Conservation (phyloP, 1,139 yeast species). For the Yamadazyma diospyri region DNA sequence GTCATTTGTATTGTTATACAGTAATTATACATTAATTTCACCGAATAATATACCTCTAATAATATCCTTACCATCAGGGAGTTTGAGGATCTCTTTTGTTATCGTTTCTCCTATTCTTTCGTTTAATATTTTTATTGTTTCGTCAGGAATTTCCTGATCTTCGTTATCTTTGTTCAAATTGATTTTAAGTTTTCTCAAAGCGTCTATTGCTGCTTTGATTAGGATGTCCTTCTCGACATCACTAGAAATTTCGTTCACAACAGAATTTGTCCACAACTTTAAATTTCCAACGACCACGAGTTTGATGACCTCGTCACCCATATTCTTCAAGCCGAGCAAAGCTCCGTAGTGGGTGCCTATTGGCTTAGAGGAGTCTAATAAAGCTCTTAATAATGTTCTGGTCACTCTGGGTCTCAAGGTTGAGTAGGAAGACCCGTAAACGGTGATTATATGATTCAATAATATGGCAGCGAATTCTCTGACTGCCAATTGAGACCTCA, state of each 20-base stretch:
- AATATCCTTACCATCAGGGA: conserved; percentile 53
- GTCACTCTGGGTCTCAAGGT: conserved; percentile 93
- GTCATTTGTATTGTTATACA: conserved; percentile 4
- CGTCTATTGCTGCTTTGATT: conserved; percentile 50
- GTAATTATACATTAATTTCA: conserved; percentile 34
- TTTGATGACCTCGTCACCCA: conserved; percentile 87
- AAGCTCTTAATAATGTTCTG: conserved; percentile 85
- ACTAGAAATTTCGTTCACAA: conserved; percentile 37
- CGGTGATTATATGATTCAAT: conserved; percentile 68
- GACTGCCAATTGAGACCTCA: conserved; percentile 53
- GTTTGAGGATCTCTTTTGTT: conserved; percentile 46
- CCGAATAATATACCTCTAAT: conserved; percentile 78
- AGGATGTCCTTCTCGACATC: conserved; percentile 45
- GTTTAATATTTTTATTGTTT: conserved; percentile 42
- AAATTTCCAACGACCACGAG: conserved; percentile 82
- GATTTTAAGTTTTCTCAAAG: conserved; percentile 45
- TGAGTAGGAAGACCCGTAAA: conserved; percentile 83
- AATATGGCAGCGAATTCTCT: conserved; percentile 88
- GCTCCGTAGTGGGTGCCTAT: conserved; percentile 94
- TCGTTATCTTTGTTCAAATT: conserved; percentile 26
- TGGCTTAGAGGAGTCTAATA: conserved; percentile 73
- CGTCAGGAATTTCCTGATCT: conserved; percentile 37
- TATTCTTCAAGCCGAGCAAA: conserved; percentile 72
- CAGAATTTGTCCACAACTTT: conserved; percentile 70
- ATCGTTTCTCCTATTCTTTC: conserved; percentile 63